Evolutionary conservation across 176 grass and related monocot genomes (phyloP), one percentile per base, ranked within the genome.

Genomic region (Aegilops umbellulata): DNA sequence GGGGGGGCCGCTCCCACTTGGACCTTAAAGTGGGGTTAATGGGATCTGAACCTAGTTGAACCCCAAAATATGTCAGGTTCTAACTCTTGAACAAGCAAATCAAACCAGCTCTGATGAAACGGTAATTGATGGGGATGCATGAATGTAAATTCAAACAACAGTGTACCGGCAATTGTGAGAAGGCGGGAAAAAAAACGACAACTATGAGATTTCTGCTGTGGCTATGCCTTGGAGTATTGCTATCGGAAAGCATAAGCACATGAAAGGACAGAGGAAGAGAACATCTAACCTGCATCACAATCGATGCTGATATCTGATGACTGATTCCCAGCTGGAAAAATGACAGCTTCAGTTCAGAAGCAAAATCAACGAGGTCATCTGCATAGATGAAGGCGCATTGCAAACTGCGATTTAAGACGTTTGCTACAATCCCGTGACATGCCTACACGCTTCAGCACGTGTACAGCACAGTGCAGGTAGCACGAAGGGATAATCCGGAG

Each of bases 321-420:
- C 97, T 94, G 76, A 98, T 94, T 84, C 94, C 97, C 74, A 99
- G 97, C 87, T 99, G 94, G 79, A 99, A 96, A 73, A 99, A 66
- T 7, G 97, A 98, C n/a, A 98, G 82, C 82, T 99, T 99, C 84
- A 99, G 62, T 66, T 94, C 92, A 73, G 93, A 86, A 39, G 84
- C 86, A 77, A 99, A 92, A 79, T 99, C 92, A 65, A 89, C 92
- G 60, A 99, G 88, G 77, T 93, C 91, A 82, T 93, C 97, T 99
- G 94, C 41, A 69, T 47, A 69, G 77, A 76, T 10, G 38, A 85
- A 89, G 25, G 70, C 16, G 13, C 23, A 29, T 72, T 29, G 30
- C 35, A 60, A 27, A 7, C 6, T 58, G 55, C 20, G 9, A 58
- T 58, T 58, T 3, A 81, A 46, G 8, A 20, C 44, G 4, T 65